phyloP scores from a whole-genome alignment of 1,284 basidiomycete genomes.

The Coniferiporia sulphurascens region DNA sequence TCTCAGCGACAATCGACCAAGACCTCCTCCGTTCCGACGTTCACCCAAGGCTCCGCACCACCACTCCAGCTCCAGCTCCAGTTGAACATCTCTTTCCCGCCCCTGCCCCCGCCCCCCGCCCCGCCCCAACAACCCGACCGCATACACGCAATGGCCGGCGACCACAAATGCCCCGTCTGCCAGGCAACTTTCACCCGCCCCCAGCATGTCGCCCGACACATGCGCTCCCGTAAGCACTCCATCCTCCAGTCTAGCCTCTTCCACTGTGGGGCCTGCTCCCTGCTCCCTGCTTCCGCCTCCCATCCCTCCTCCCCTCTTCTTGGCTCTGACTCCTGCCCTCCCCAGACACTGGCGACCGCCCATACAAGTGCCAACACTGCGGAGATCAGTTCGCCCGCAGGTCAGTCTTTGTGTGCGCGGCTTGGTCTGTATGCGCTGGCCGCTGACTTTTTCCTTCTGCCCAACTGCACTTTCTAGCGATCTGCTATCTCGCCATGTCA shows the following conservation, averaged over 20 bases:
- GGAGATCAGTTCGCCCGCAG: conserved; percentile 87
- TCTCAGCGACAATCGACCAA: neutral
- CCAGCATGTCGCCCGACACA: conserved; percentile 86
- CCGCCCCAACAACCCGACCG: too few relatives aligned
- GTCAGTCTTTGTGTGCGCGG: conserved; percentile 35
- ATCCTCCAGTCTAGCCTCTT: conserved; percentile 7
- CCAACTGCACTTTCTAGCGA: conserved; percentile 44
- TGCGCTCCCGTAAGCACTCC: conserved; percentile 73
- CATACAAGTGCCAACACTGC: conserved; percentile 86
- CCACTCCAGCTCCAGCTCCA: neutral
- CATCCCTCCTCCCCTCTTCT: conserved; percentile 10
- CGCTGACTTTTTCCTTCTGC: conserved; percentile 1
- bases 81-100: too few relatives aligned
- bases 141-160: conserved; percentile 51
- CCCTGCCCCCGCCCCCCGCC: too few relatives aligned
- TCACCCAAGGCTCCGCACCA: conserved; percentile 1
- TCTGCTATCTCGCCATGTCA: conserved; percentile 81
- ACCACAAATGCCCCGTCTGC: conserved; percentile 78
- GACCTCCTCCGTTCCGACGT: neutral
- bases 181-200: conserved; percentile 85
- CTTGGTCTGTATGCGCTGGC: conserved; percentile 9
- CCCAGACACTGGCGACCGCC: conserved; percentile 85
- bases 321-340: conserved; percentile 6
- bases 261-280: neutral
- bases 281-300: neutral